These are phyloP conservation scores for Clitoria ternatea DNA, from an alignment of 306 rosid genomes.

Conservation along the genomic window DNA sequence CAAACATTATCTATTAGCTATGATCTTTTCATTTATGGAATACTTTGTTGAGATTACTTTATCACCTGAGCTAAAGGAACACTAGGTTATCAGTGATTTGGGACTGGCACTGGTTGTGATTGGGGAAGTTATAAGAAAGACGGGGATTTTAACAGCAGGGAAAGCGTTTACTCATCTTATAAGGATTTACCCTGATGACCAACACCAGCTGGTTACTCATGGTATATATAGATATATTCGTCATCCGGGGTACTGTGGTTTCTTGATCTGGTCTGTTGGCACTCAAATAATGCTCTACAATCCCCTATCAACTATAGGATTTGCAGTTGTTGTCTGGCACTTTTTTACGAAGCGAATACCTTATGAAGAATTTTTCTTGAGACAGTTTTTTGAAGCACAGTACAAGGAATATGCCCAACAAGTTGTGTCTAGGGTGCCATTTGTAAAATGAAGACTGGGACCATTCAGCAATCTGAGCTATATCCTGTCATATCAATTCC, in stretches of 20 bases:
- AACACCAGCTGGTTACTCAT: conserved; percentile 59
- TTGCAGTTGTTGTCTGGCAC: conserved; percentile 69
- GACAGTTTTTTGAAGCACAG: conserved; percentile 60
- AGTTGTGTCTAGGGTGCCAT: conserved; percentile 82
- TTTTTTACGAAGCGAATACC: conserved; percentile 50
- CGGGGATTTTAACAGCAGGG: conserved; percentile 76
- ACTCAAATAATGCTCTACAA: conserved; percentile 95
- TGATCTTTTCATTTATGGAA: conserved; percentile 69
- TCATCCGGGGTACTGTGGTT: conserved; percentile 88
- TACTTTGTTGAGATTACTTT: conserved; percentile 51
- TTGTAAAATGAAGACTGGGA: conserved; percentile 39
- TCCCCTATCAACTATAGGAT: conserved; percentile 66
- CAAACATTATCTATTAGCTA: conserved; percentile 58
- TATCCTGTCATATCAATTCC: neutral
- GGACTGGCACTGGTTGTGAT: conserved; percentile 62
- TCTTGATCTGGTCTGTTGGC: conserved; percentile 81
- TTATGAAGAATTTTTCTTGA: conserved; percentile 76
- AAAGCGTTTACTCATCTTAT: conserved; percentile 77
- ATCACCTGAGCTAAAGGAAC: conserved; percentile 66
- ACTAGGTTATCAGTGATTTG: conserved; percentile 56
- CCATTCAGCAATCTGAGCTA: conserved; percentile 9
- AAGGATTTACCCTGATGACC: conserved; percentile 44
- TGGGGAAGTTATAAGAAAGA: conserved; percentile 72
- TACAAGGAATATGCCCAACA: conserved; percentile 55
- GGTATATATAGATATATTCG: conserved; percentile 69